Evolutionary conservation across 345 rosid genomes (phyloP).

Genomic region (Reutealis trisperma): DNA sequence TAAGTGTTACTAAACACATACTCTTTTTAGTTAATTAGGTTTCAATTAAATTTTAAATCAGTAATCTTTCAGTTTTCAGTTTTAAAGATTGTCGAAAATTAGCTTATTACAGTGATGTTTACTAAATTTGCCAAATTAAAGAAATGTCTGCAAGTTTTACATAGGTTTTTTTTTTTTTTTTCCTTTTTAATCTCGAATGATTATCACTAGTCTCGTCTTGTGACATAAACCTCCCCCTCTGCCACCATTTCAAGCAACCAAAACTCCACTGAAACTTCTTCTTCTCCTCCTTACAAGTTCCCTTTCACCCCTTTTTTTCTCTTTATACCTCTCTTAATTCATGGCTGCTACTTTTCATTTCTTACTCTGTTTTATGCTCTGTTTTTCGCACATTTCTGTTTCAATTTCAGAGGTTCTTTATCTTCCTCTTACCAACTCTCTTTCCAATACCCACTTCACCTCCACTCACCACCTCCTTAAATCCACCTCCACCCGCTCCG

Average conservation of each 20-base stretch:
- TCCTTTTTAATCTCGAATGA: not conserved
- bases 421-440: conserved; percentile 67
- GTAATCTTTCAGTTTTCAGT: no score
- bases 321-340: not conserved
- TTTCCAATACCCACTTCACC: conserved; percentile 54
- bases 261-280: conserved; percentile 3
- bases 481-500: conserved; percentile 68
- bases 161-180: no score
- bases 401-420: conserved; percentile 35
- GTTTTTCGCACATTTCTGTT: conserved; percentile 18
- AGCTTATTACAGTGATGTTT: no score
- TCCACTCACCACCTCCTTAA: conserved; percentile 81
- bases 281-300: conserved; percentile 14
- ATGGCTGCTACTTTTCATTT: conserved; percentile 38
- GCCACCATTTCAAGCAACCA: not conserved
- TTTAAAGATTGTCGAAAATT: no score
- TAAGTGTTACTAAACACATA: no score
- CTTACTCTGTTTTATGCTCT: conserved; percentile 36
- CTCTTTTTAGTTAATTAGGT: no score
- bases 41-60: no score
- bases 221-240: not conserved
- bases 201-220: not conserved
- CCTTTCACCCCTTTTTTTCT: not conserved
- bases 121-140: not conserved
- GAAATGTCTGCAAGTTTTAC: not conserved